phyloP scores from a whole-genome alignment of 495 filamentous ascomycete genomes.

The Penicillium manginii region DNA sequence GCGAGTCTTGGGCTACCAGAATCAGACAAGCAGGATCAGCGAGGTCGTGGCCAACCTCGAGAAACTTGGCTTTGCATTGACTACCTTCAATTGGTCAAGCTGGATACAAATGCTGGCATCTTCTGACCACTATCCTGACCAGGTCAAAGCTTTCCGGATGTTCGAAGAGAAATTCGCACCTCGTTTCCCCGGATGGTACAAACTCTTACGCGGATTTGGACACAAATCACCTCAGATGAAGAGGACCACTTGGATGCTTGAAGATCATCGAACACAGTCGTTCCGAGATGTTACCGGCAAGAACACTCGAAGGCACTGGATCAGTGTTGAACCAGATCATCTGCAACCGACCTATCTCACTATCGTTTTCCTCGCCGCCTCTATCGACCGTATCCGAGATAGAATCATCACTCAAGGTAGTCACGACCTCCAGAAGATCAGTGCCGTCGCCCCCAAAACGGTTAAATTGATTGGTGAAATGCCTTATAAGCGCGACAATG shows the following conservation, averaged over 20 bases:
- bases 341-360: slow-evolving; percentile 57
- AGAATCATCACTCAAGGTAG: slow-evolving; percentile 35
- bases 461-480: slow-evolving; percentile 56
- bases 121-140: slow-evolving; percentile 38
- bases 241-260: slow-evolving; percentile 30
- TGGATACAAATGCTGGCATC: slow-evolving; percentile 53
- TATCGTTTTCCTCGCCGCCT: slow-evolving; percentile 56
- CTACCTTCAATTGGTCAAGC: slow-evolving; percentile 56
- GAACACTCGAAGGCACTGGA: slow-evolving; percentile 36
- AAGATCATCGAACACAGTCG: slow-evolving; percentile 21
- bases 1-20: slow-evolving; percentile 51
- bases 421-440: slow-evolving; percentile 35
- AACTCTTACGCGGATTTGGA: slow-evolving; percentile 35
- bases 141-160: slow-evolving; percentile 60
- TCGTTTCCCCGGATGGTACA: slow-evolving; percentile 71
- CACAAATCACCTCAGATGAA: slow-evolving; percentile 36
- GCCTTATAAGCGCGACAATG: slow-evolving; percentile 50
- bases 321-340: slow-evolving; percentile 40
- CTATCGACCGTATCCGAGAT: slow-evolving; percentile 47
- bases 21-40: slow-evolving; percentile 50
- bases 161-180: slow-evolving; percentile 78
- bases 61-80: slow-evolving; percentile 66
- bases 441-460: slow-evolving; percentile 51
- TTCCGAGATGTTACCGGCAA: slow-evolving; percentile 34
- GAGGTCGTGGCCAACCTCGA: slow-evolving; percentile 55